Evolutionary conservation across 2,329 filamentous ascomycete species (phyloP).

Genomic region (Penicillium sp.): DNA sequence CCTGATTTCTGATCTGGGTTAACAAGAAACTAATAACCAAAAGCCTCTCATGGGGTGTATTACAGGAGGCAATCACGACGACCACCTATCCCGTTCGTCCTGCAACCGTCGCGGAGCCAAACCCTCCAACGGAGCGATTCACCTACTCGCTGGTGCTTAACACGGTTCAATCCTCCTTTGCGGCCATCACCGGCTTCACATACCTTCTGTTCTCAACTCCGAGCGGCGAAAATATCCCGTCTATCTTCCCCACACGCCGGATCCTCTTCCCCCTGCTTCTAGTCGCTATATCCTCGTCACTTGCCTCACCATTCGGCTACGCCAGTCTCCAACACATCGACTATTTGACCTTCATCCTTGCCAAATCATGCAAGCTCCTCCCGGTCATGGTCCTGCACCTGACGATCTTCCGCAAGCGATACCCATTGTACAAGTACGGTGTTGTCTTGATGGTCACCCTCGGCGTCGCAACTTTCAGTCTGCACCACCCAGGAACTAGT

Average conservation of each 20-base stretch:
- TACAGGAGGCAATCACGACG: slow-evolving; percentile 96
- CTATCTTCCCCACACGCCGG: slow-evolving; percentile 70
- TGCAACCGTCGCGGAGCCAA: slow-evolving; percentile 44
- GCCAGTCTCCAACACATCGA: slow-evolving; percentile 89
- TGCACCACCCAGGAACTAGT: slow-evolving; percentile 69
- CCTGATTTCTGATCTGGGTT: neutral
- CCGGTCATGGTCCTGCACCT: slow-evolving; percentile 97
- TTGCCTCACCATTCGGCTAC: slow-evolving; percentile 95
- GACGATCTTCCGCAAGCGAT: slow-evolving; percentile 81
- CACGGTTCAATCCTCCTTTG: slow-evolving; percentile 89
- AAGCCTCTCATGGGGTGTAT: slow-evolving; percentile 89
- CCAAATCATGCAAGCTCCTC: slow-evolving; percentile 97
- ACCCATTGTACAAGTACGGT: slow-evolving; percentile 93
- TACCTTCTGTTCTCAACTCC: slow-evolving; percentile 72
- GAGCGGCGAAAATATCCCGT: slow-evolving; percentile 43
- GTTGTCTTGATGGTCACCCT: slow-evolving; percentile 88
- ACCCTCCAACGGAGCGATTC: slow-evolving; percentile 65
- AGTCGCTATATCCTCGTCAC: slow-evolving; percentile 80
- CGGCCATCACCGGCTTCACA: slow-evolving; percentile 73
- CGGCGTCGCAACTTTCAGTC: slow-evolving; percentile 91
- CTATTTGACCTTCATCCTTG: slow-evolving; percentile 96
- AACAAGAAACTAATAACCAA: slow-evolving; percentile 3
- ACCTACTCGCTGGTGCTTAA: slow-evolving; percentile 94
- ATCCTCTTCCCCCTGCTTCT: slow-evolving; percentile 79
- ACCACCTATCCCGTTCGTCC: slow-evolving; percentile 70